These are phyloP conservation scores for Arachnomyces sp. DNA, from an alignment of 2,329 filamentous ascomycete genomes.

Conservation along the genomic window DNA sequence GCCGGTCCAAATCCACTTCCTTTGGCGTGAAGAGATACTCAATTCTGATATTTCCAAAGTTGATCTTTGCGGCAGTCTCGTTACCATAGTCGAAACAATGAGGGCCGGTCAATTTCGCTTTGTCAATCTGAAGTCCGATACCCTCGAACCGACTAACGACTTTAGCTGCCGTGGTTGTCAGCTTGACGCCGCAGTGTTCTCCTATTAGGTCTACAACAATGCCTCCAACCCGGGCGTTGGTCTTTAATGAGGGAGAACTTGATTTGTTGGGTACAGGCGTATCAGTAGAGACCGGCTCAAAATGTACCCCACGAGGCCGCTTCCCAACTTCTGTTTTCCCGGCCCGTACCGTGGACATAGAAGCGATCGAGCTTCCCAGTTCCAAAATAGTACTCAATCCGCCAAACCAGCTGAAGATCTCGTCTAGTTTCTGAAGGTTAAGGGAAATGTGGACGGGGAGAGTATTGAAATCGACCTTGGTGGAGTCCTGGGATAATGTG, in stretches of 20 bases:
- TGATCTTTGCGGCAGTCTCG: constrained; percentile 53
- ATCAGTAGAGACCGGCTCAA: constrained; percentile 40
- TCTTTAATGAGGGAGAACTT: constrained; percentile 44
- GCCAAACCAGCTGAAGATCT: constrained; percentile 81
- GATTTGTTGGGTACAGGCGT: constrained; percentile 19
- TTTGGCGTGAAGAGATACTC: constrained; percentile 68
- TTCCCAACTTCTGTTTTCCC: constrained; percentile 25
- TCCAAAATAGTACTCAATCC: constrained; percentile 87
- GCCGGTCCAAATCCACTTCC: constrained; percentile 69
- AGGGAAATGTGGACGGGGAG: constrained; percentile 68
- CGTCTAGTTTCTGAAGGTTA: constrained; percentile 74
- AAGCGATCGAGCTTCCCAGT: constrained; percentile 75
- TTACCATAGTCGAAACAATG: constrained; percentile 31
- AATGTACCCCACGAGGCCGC: constrained; percentile 47
- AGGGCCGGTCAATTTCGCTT: constrained; percentile 67
- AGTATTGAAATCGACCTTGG: constrained; percentile 58
- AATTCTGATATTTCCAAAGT: constrained; percentile 59
- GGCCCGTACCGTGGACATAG: constrained; percentile 51
- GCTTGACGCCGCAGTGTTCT: constrained; percentile 62
- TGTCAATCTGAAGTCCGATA: constrained; percentile 65
- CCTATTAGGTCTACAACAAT: constrained; percentile 69
- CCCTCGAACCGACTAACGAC: constrained; percentile 66
- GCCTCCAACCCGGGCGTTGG: constrained; percentile 70
- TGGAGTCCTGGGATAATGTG: constrained; percentile 21
- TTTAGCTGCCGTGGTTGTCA: constrained; percentile 77